phyloP scores from a whole-genome alignment of 345 rosid genomes.

The Noccaea caerulescens region DNA sequence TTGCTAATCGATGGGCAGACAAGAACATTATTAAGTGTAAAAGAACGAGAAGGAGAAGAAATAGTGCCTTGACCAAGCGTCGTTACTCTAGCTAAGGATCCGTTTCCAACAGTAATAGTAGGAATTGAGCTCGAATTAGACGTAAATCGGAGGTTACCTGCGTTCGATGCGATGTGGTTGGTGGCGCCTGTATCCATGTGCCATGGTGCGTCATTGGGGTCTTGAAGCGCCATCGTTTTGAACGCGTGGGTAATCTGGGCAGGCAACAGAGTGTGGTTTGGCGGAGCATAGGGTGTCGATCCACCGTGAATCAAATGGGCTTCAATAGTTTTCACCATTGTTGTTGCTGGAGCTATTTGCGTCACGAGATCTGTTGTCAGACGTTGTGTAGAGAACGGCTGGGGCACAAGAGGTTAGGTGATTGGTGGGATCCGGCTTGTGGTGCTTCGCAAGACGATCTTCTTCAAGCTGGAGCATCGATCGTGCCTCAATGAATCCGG shows the following conservation, averaged over 20 bases:
- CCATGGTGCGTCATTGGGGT: background rate
- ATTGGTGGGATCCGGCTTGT: too few relatives aligned
- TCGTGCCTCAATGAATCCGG: background rate
- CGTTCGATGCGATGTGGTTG: background rate
- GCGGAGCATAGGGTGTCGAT: too few relatives aligned
- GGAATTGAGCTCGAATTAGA: background rate
- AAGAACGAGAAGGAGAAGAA: background rate
- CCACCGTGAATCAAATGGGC: too few relatives aligned
- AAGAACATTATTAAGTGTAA: background rate
- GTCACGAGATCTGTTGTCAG: too few relatives aligned
- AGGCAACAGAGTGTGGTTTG: too few relatives aligned
- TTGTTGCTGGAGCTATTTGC: too few relatives aligned
- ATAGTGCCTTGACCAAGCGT: background rate
- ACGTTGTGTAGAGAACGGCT: too few relatives aligned
- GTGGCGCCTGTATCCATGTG: background rate
- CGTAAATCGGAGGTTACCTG: background rate
- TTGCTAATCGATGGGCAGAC: background rate
- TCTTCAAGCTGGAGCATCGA: background rate
- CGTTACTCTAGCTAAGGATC: background rate
- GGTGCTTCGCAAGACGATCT: background rate
- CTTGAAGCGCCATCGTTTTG: background rate
- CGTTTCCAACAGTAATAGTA: background rate
- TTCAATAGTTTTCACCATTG: constrained; percentile 38
- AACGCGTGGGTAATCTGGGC: background rate
- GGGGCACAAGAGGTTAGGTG: too few relatives aligned